phyloP scores from a whole-genome alignment of 257 asterid genomes.

The Lycium barbarum region DNA sequence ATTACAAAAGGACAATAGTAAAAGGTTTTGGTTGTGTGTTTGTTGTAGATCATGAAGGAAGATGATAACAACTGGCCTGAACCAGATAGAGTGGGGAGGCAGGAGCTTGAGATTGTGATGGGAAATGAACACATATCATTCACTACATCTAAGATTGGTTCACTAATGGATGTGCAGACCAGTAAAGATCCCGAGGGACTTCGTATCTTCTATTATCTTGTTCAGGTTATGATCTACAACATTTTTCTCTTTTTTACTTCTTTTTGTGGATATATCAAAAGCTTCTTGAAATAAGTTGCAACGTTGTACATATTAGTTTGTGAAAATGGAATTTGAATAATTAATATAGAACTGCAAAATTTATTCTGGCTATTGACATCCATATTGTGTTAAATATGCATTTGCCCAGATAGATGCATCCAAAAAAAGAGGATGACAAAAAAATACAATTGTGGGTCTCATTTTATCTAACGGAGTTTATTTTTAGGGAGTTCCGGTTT shows the following conservation, averaged over 20 bases:
- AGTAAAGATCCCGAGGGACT: slow-evolving; percentile 97
- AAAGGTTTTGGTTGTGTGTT: neutral
- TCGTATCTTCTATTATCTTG: slow-evolving; percentile 91
- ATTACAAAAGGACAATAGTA: neutral
- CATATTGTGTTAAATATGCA: neutral
- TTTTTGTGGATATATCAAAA: neutral
- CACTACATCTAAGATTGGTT: slow-evolving; percentile 97
- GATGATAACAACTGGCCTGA: slow-evolving; percentile 99
- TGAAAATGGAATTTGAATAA: neutral
- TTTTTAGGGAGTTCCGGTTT: neutral
- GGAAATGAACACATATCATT: slow-evolving; percentile 97
- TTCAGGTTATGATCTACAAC: slow-evolving; percentile 63
- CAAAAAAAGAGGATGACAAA: neutral
- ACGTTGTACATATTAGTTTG: neutral
- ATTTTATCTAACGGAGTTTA: neutral
- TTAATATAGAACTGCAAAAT: neutral
- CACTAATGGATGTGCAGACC: slow-evolving; percentile 94
- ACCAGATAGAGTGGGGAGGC: slow-evolving; percentile 99
- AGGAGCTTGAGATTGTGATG: slow-evolving; percentile 99
- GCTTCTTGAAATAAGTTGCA: neutral
- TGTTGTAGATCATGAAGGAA: slow-evolving; percentile 88
- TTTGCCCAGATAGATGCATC: neutral
- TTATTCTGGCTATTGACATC: neutral
- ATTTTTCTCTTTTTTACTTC: neutral
- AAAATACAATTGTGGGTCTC: neutral